A percentile compares a stretch with the other conserved stretches of the same genome.
These are phyloP conservation scores for Bretschneidera sinensis DNA, from an alignment of 345 rosid genomes.

Conservation along the genomic window DNA sequence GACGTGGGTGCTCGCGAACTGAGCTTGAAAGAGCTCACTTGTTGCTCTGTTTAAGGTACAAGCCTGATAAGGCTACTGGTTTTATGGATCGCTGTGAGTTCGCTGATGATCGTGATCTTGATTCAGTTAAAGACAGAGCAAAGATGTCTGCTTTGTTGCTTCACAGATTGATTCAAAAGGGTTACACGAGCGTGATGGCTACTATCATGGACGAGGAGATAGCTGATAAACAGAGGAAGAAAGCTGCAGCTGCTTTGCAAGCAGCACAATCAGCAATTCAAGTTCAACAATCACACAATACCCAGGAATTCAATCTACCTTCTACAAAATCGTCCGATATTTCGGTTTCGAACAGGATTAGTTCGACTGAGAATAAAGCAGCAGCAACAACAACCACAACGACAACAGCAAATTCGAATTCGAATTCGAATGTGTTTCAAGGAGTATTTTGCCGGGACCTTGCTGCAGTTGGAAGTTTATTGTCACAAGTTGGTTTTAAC, in stretches of 20 bases:
- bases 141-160: conserved; percentile 79
- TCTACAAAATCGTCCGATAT: conserved; percentile 9
- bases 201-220: conserved; percentile 65
- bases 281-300: conserved; percentile 29
- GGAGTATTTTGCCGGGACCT: conserved; percentile 96
- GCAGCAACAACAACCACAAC: conserved; percentile 20
- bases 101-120: conserved; percentile 57
- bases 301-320: conserved; percentile 18
- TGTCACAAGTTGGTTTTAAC: conserved; percentile 70
- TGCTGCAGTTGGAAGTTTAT: conserved; percentile 66
- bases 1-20: conserved; percentile 83
- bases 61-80: conserved; percentile 67
- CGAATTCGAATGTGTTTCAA: conserved; percentile 41
- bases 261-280: conserved; percentile 47
- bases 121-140: conserved; percentile 67
- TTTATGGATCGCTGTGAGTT: conserved; percentile 83
- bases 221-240: conserved; percentile 55
- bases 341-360: conserved; percentile 17
- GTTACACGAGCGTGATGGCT: conserved; percentile 54
- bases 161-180: conserved; percentile 78
- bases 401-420: no score
- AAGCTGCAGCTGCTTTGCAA: conserved; percentile 36
- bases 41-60: conserved; percentile 64
- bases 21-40: conserved; percentile 89
- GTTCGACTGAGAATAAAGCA: conserved; percentile 17